These are phyloP conservation scores for Litsea cubeba DNA, from an alignment of 164 flowering plant genomes.

Conservation along the genomic window DNA sequence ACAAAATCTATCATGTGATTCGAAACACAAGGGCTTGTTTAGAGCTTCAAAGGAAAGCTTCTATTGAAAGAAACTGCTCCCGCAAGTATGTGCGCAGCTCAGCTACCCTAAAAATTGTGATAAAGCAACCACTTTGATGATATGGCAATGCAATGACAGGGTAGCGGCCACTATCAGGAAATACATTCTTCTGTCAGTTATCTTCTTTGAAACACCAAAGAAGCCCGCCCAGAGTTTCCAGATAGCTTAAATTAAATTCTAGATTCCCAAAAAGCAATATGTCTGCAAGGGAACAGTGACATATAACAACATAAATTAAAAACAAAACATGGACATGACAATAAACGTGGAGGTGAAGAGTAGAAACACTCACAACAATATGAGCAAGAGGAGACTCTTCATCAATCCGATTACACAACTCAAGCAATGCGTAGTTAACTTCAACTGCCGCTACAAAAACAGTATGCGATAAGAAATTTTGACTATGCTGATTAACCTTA, in stretches of 20 bases:
- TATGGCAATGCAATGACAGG: neutral
- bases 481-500: slow-evolving; percentile 86
- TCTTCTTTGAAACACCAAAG: neutral
- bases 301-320: too few relatives aligned
- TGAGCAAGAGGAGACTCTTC: slow-evolving; percentile 86
- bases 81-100: too few relatives aligned
- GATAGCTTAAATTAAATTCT: neutral
- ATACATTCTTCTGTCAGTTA: neutral
- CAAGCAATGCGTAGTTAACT: slow-evolving; percentile 71
- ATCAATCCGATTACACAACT: slow-evolving; percentile 65
- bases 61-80: neutral
- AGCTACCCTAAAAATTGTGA: too few relatives aligned
- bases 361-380: slow-evolving; percentile 59
- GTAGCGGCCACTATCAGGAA: neutral
- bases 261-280: neutral
- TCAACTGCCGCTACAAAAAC: slow-evolving; percentile 73
- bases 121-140: neutral
- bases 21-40: neutral
- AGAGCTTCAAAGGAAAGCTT: neutral
- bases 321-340: too few relatives aligned
- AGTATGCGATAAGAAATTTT: slow-evolving; percentile 67
- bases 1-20: too few relatives aligned
- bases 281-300: neutral
- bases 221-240: neutral
- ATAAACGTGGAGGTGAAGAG: neutral